Conservation (phyloP, 140 eudicot genomes). For the Cichorium intybus region DNA sequence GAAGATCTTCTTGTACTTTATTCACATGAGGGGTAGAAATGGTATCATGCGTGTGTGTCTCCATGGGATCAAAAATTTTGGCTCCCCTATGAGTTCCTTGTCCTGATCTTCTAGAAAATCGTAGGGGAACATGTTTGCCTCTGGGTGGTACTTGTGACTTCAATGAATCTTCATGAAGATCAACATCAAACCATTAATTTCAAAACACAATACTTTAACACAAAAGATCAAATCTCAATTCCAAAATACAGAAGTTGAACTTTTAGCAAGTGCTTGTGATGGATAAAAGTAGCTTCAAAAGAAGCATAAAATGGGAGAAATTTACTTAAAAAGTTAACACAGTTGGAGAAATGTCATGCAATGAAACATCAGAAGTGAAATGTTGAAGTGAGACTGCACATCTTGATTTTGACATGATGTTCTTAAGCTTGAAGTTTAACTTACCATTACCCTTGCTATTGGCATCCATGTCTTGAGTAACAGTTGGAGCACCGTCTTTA, state of each 20-base stretch:
- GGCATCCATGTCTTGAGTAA: background rate
- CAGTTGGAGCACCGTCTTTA: background rate
- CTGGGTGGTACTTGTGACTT: slow-evolving; percentile 30
- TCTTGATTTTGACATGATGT: background rate
- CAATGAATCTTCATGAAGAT: slow-evolving; percentile 26
- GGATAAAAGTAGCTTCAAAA: background rate
- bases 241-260: background rate
- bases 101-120: slow-evolving; percentile 25
- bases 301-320: background rate
- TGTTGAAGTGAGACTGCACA: too few species aligned
- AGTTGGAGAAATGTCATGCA: background rate
- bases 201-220: background rate
- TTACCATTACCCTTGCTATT: slow-evolving; percentile 24
- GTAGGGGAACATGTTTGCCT: slow-evolving; percentile 37
- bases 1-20: slow-evolving; percentile 50
- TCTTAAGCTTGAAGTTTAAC: slow-evolving; percentile 7
- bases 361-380: background rate
- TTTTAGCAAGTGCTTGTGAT: background rate
- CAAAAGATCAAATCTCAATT: background rate
- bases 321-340: background rate
- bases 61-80: slow-evolving; percentile 54
- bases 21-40: slow-evolving; percentile 45
- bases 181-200: background rate
- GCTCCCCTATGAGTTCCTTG: slow-evolving; percentile 44
- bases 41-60: slow-evolving; percentile 11